Evolutionary conservation across 345 rosid species (phyloP), one percentile per base, ranked within the genome.

Genomic region (Aegle marmelos): DNA sequence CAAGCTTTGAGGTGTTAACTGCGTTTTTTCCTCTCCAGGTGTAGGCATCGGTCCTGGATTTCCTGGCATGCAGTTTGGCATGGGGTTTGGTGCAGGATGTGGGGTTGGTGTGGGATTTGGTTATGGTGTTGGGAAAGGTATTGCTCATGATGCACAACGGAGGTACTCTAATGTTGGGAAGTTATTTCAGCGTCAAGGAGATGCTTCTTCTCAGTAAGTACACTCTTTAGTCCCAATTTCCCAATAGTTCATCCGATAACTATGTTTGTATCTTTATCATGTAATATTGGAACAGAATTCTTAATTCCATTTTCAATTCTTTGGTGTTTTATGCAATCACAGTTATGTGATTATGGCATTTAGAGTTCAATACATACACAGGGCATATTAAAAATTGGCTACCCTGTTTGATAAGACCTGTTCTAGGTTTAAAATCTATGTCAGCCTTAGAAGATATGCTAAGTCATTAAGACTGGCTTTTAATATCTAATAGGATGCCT

Each of bases 41-140:
- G 79, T 88, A 33, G 96, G 98, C 60, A 75, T 93, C 31, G 97
- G 97, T 70, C 97, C 96, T 72, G 98, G 98, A 57, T 68, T 92
- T 79, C 97, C 98, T 41, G 95, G 97, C 63, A 79, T 95, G 62
- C 94, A 92, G 74, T 78, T 93, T 24, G 98, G 98, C 24, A 73
- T 90, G 21, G 97, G 97, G 31, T 74, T 92, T 31, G 98, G 97
- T 62, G 92, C 88, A 34, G 98, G 99, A 58, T 93, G 99, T 80
- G 99, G 98, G 27, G 69, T 93, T 72, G 98, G 98, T 60, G 76
- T 90, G 24, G 98, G 98, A 27, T 93, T 95, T 85, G 98, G 95
- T 4, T 95, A 93, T 87, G 97, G 97, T 6, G 75, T 84, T 2
- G 96, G 98, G 50, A 88, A 82, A 83, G 98, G 99, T 31, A 80